These are phyloP conservation scores for Microsporum ferrugineum DNA, from an alignment of 2,329 filamentous ascomycete genomes.

Conservation along the genomic window DNA sequence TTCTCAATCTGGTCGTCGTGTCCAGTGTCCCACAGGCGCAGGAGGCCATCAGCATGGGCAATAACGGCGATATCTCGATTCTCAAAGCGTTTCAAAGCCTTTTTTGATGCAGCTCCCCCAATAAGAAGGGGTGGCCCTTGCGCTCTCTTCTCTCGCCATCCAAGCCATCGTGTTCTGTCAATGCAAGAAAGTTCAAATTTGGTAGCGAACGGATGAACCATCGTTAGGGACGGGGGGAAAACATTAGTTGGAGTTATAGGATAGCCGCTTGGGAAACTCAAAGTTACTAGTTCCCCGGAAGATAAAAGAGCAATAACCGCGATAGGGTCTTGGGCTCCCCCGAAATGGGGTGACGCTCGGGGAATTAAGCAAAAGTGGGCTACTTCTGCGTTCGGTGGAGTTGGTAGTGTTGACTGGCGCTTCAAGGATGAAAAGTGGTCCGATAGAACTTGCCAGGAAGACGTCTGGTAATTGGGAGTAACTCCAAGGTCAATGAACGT, in stretches of 20 bases:
- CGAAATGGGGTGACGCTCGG: conserved; percentile 70
- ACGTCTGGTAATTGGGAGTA: conserved; percentile 84
- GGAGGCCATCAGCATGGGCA: conserved; percentile 78
- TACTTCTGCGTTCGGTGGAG: conserved; percentile 65
- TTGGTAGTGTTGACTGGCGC: conserved; percentile 57
- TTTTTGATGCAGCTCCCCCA: conserved; percentile 63
- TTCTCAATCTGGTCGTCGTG: conserved; percentile 93
- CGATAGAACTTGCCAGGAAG: conserved; percentile 71
- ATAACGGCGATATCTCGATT: conserved; percentile 74
- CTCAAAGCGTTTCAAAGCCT: conserved; percentile 65
- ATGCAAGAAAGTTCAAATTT: conserved; percentile 61
- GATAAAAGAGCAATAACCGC: conserved; percentile 67
- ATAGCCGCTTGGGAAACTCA: conserved; percentile 86
- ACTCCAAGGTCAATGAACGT: conserved; percentile 82
- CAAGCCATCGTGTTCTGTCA: conserved; percentile 72
- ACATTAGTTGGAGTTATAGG: conserved; percentile 88
- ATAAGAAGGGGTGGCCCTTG: conserved; percentile 66
- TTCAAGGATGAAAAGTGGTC: conserved; percentile 70
- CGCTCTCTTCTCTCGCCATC: conserved; percentile 72
- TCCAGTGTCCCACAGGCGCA: conserved; percentile 88
- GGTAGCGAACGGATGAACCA: conserved; percentile 81
- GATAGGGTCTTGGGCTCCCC: conserved; percentile 79
- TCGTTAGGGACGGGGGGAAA: conserved; percentile 72
- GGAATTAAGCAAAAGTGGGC: conserved; percentile 75
- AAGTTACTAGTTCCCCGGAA: conserved; percentile 77